phyloP scores from a whole-genome alignment of 768 basidiomycete genomes.

The Termitomyces sp. region DNA sequence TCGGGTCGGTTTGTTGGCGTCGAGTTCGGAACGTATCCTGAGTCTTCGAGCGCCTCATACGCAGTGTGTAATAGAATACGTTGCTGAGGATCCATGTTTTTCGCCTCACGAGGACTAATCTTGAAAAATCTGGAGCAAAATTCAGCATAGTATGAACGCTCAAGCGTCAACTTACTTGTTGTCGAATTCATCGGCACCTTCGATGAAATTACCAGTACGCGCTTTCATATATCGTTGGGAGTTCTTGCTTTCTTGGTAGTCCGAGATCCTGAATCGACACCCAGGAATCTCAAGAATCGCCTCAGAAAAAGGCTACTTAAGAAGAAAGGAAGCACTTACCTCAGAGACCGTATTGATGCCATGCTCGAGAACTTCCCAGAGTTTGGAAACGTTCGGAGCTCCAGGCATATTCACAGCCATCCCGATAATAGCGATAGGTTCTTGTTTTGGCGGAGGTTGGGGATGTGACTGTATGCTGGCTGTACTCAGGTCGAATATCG shows the following conservation, averaged over 20 bases:
- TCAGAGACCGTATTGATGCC: conserved; percentile 55
- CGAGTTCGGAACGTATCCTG: conserved; percentile 64
- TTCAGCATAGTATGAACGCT: background rate
- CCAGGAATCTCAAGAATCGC: conserved; percentile 50
- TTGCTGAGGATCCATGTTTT: conserved; percentile 76
- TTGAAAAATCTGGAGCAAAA: conserved; percentile 51
- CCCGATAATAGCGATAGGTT: conserved; percentile 67
- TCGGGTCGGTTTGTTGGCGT: conserved; percentile 50
- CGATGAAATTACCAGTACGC: conserved; percentile 62
- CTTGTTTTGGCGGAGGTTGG: conserved; percentile 27
- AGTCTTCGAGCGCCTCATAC: conserved; percentile 65
- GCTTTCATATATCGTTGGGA: conserved; percentile 45
- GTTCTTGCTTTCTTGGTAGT: conserved; percentile 30
- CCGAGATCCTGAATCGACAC: conserved; percentile 48
- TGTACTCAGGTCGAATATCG: conserved; percentile 22
- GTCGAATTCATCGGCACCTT: conserved; percentile 58
- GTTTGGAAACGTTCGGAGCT: conserved; percentile 39
- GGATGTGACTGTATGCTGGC: conserved; percentile 3
- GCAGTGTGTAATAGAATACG: conserved; percentile 64
- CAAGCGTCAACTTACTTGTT: conserved; percentile 34
- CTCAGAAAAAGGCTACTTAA: background rate
- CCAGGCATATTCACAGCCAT: conserved; percentile 66
- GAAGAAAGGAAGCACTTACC: conserved; percentile 32
- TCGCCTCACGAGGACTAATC: conserved; percentile 71
- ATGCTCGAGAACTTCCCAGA: conserved; percentile 60